phyloP scores from a whole-genome alignment of 371 early-diverging fungal genomes.

The Mortierella sp. region DNA sequence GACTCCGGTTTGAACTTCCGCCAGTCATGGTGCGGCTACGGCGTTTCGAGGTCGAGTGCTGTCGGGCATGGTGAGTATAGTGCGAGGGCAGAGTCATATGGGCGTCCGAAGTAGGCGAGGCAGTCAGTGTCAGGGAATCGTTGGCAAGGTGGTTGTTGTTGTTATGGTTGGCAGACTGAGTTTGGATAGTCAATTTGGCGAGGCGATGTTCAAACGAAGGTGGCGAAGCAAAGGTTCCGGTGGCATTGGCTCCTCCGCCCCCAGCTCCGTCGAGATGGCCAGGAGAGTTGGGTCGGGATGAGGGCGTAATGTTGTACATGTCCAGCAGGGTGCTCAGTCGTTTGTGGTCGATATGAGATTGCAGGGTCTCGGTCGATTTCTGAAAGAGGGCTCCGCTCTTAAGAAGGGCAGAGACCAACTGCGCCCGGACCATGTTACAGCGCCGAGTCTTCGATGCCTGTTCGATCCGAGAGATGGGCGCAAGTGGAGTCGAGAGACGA shows the following conservation, averaged over 20 bases:
- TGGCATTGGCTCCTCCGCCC: background rate
- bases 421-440: conserved; percentile 61
- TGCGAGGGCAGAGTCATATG: conserved; percentile 34
- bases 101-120: conserved; percentile 36
- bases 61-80: conserved; percentile 35
- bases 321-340: conserved; percentile 50
- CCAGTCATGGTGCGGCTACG: conserved; percentile 32
- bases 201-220: conserved; percentile 14
- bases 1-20: conserved; percentile 30
- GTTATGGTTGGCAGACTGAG: conserved; percentile 13
- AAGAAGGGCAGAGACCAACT: conserved; percentile 43
- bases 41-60: conserved; percentile 31
- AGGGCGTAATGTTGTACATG: conserved; percentile 54
- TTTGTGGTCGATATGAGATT: conserved; percentile 55
- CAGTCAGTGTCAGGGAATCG: conserved; percentile 22
- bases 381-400: conserved; percentile 53
- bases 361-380: conserved; percentile 51
- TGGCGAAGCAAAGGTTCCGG: background rate
- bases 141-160: conserved; percentile 16
- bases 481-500: conserved; percentile 71
- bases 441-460: conserved; percentile 68
- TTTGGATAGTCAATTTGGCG: background rate
- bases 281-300: conserved; percentile 37
- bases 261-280: conserved; percentile 20
- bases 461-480: conserved; percentile 78